These are phyloP conservation scores for Fusarium sp. DNA, from an alignment of 2,329 filamentous ascomycete genomes.

Conservation along the genomic window DNA sequence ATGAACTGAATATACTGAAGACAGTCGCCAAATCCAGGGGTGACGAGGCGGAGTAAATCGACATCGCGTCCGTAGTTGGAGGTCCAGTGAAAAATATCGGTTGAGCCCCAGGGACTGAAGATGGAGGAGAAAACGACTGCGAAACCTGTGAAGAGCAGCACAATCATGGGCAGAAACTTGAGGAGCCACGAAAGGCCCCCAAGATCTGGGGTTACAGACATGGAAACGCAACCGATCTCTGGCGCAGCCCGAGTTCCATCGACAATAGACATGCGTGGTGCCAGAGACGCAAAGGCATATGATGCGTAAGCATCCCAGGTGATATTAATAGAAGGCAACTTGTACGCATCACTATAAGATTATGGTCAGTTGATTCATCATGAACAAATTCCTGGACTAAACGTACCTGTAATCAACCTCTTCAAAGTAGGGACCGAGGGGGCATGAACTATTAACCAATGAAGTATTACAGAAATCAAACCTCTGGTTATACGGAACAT, in stretches of 20 bases:
- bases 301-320: constrained; percentile 80
- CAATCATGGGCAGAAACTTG: constrained; percentile 79
- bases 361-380: constrained; percentile 11
- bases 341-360: constrained; percentile 49
- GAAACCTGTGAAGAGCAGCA: constrained; percentile 82
- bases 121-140: constrained; percentile 87
- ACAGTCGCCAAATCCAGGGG: constrained; percentile 95
- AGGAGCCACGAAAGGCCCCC: constrained; percentile 76
- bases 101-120: constrained; percentile 93
- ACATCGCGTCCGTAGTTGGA: constrained; percentile 96
- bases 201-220: constrained; percentile 85
- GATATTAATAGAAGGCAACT: constrained; percentile 78
- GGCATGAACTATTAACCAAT: constrained; percentile 73
- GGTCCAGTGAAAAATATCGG: constrained; percentile 93
- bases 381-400: neutral
- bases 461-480: constrained; percentile 74
- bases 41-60: constrained; percentile 90
- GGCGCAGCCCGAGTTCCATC: constrained; percentile 75
- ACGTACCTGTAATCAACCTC: constrained; percentile 51
- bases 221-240: constrained; percentile 81
- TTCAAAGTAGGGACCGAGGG: constrained; percentile 78
- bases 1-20: constrained; percentile 97
- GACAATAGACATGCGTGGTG: constrained; percentile 76
- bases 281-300: constrained; percentile 87
- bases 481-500: constrained; percentile 70